phyloP scores from a whole-genome alignment of 495 filamentous ascomycete species.

The Poronia punctata region DNA sequence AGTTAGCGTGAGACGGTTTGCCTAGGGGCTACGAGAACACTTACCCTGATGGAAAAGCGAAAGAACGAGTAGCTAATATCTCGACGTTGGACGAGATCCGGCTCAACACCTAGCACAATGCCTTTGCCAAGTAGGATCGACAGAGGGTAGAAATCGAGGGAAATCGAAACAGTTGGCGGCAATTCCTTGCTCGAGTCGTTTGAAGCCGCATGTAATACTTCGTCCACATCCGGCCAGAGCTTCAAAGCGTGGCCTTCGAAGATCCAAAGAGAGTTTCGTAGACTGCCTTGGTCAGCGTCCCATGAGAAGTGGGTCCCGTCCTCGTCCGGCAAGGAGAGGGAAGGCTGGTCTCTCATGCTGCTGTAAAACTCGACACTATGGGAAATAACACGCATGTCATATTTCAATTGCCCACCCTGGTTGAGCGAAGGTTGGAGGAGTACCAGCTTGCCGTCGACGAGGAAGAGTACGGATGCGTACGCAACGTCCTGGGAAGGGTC shows the following conservation, averaged over 20 bases:
- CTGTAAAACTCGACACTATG: slow-evolving; percentile 93
- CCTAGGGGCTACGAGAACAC: slow-evolving; percentile 12
- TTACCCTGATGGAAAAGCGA: slow-evolving; percentile 72
- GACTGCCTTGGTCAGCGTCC: slow-evolving; percentile 39
- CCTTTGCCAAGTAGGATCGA: slow-evolving; percentile 77
- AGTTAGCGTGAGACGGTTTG: slow-evolving; percentile 15
- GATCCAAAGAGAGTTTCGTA: slow-evolving; percentile 87
- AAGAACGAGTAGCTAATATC: slow-evolving; percentile 84
- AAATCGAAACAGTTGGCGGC: slow-evolving; percentile 56
- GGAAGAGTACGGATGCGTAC: slow-evolving; percentile 86
- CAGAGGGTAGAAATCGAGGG: slow-evolving; percentile 89
- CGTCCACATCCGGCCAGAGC: slow-evolving; percentile 87
- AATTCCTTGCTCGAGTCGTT: slow-evolving; percentile 53
- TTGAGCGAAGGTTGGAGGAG: slow-evolving; percentile 78
- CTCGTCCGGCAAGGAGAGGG: slow-evolving; percentile 25
- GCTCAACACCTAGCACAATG: slow-evolving; percentile 82
- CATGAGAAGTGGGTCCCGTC: slow-evolving; percentile 15
- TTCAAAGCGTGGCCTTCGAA: slow-evolving; percentile 82
- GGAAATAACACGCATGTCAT: slow-evolving; percentile 95
- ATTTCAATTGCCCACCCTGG: slow-evolving; percentile 75
- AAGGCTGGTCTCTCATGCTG: slow-evolving; percentile 79
- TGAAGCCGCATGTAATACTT: slow-evolving; percentile 63
- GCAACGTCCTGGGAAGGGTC: slow-evolving; percentile 95
- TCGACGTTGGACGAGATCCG: slow-evolving; percentile 83
- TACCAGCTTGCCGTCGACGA: slow-evolving; percentile 94